Percentiles rank a stretch among this genome's conserved stretches.
Conservation (phyloP, 768 basidiomycete genomes). For the Boletus rufocinnamomeus region DNA sequence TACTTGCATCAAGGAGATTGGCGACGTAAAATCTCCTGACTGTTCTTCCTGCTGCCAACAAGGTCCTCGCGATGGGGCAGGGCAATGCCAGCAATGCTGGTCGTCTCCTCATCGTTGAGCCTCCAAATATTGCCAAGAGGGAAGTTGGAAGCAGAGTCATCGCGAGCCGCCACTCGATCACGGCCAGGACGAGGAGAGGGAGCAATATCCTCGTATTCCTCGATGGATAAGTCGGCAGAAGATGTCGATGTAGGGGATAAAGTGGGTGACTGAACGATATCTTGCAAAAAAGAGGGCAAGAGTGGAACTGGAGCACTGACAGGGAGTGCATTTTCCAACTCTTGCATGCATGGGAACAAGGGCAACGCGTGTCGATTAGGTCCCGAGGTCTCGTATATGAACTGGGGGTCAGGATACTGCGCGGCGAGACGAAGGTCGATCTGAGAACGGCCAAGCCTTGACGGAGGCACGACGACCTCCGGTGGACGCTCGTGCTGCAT, state of each 20-base stretch:
- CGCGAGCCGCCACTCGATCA: slow-evolving; percentile 28
- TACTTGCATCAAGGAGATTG: slow-evolving; percentile 29
- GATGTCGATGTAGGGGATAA: slow-evolving; percentile 65
- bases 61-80: slow-evolving; percentile 45
- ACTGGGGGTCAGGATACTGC: slow-evolving; percentile 46
- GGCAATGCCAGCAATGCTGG: slow-evolving; percentile 51
- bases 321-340: slow-evolving; percentile 24
- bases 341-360: slow-evolving; percentile 36
- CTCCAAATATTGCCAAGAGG: slow-evolving; percentile 64
- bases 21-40: slow-evolving; percentile 39
- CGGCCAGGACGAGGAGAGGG: slow-evolving; percentile 32
- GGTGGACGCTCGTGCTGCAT: slow-evolving; percentile 44
- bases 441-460: slow-evolving; percentile 50
- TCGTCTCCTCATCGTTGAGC: slow-evolving; percentile 70
- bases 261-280: slow-evolving; percentile 70
- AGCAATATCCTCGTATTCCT: slow-evolving; percentile 49
- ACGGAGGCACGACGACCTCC: slow-evolving; percentile 39
- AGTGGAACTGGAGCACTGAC: slow-evolving; percentile 48
- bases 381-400: slow-evolving; percentile 72
- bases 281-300: slow-evolving; percentile 77
- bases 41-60: slow-evolving; percentile 42
- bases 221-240: slow-evolving; percentile 64
- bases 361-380: slow-evolving; percentile 43
- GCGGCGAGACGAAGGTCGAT: slow-evolving; percentile 42
- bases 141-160: slow-evolving; percentile 33